Evolutionary conservation across 805 yeast genomes (phyloP), one percentile per base, ranked within the genome.

Genomic region (Candida loeiensis): DNA sequence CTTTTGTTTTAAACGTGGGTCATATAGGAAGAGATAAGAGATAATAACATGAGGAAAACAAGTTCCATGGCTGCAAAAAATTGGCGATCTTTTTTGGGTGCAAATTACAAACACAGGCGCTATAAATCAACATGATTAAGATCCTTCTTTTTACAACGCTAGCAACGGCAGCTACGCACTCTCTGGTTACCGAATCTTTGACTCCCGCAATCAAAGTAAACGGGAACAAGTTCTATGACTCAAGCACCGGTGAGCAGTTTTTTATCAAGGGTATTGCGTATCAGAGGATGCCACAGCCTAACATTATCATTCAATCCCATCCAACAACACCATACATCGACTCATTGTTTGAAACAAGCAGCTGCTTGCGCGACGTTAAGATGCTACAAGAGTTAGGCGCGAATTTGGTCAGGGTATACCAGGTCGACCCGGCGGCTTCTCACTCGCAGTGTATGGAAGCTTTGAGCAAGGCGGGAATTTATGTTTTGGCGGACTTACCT

Each of bases 241-340:
- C 81, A 14, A 71, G 69, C 48, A 77, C 81, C 48, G 91, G 89
- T 8, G 75, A 84, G 31, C 95, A 87, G 65, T 90, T 90, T 65
- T 90, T 80, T 63, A 76, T 90, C 55, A 82, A 79, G 55, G 97
- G 97, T 49, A 76, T 88, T 37, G 95, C 95, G 0, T 88, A 89
- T 64, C 96, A 89, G 64, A 80, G 82, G 32, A 76, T 80, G 49
- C 71, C 16, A 44, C 55, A 15, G 50, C 59, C 9, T 17, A 13
- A 13, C 5, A 28, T 28, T 17, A 16, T 15, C 32, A 14, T 18
- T 4, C 9, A 28, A 4, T 9, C 8, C 14, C 6, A 11, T 6
- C 15, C 34, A 6, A 22, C 16, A 8, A 14, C 9, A 6, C 24
- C 17, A 2, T 74, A 69, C 46, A 71, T 77, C 34, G 97, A 91